Percentiles rank a stretch among this genome's conserved stretches.
Conservation (phyloP, 2,329 filamentous ascomycete species). For the Hyphodiscus sp. region DNA sequence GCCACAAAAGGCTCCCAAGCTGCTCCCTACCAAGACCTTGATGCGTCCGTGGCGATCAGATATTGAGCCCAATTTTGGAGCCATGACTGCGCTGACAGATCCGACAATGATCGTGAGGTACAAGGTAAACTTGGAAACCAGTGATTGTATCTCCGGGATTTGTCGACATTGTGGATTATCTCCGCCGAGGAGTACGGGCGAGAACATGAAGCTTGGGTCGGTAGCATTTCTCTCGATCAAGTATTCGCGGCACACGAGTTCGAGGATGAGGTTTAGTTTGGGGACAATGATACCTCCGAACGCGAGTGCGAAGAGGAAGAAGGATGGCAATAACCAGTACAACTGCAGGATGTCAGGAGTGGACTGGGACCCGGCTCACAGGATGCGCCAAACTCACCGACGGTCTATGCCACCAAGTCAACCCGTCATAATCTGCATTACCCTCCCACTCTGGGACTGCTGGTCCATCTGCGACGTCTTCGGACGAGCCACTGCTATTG, state of each 20-base stretch:
- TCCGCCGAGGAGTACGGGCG: constrained; percentile 59
- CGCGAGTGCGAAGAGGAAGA: constrained; percentile 74
- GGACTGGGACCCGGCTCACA: not conserved
- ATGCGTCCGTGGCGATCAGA: constrained; percentile 85
- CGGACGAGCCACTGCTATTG: constrained; percentile 9
- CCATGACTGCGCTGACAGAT: constrained; percentile 69
- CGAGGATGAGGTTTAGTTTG: constrained; percentile 78
- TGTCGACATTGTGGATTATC: constrained; percentile 71
- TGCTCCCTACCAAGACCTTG: constrained; percentile 64
- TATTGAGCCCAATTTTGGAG: constrained; percentile 75
- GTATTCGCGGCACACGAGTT: constrained; percentile 78
- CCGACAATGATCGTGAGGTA: constrained; percentile 70
- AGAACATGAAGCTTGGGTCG: constrained; percentile 53
- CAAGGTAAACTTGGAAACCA: constrained; percentile 72
- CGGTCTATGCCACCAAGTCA: constrained; percentile 58
- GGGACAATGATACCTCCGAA: constrained; percentile 84
- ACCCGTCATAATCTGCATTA: constrained; percentile 49
- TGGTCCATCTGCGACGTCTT: constrained; percentile 2
- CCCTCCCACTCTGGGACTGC: constrained; percentile 39
- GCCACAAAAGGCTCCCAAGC: constrained; percentile 64
- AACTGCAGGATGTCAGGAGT: constrained; percentile 46
- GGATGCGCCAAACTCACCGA: constrained; percentile 41
- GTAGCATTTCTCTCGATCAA: constrained; percentile 58
- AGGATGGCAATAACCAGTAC: constrained; percentile 76
- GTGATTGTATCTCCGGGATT: constrained; percentile 69